Percentiles rank a stretch among this genome's conserved stretches.
These are phyloP conservation scores for Komagataella phaffii DNA, from an alignment of 805 yeast genomes.

Conservation along the genomic window DNA sequence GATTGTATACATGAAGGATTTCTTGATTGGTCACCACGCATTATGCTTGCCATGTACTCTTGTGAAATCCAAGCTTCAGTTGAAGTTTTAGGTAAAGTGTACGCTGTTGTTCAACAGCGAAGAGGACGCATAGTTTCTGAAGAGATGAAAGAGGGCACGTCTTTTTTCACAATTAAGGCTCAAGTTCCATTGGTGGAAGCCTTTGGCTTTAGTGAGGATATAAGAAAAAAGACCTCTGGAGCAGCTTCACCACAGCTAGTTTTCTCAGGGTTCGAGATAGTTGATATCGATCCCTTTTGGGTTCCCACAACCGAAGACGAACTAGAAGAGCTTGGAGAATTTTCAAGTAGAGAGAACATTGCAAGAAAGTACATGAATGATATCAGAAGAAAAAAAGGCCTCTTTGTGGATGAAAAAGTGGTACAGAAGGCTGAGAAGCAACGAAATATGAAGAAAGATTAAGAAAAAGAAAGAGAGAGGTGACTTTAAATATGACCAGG, in stretches of 20 bases:
- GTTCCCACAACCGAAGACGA: conserved; percentile 97
- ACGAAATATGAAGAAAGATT: conserved; percentile 70
- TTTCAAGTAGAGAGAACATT: conserved; percentile 83
- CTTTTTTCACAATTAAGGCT: conserved; percentile 81
- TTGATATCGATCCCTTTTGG: conserved; percentile 96
- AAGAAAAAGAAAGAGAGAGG: neutral
- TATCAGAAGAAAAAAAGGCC: conserved; percentile 77
- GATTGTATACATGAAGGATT: conserved; percentile 61
- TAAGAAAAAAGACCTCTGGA: conserved; percentile 86
- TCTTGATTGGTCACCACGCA: conserved; percentile 75
- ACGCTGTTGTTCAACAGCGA: conserved; percentile 83
- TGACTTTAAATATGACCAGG: neutral
- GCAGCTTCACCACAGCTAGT: conserved; percentile 95
- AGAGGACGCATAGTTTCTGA: conserved; percentile 79
- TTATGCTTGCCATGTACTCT: conserved; percentile 83
- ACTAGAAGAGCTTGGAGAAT: conserved; percentile 83
- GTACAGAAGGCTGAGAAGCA: conserved; percentile 91
- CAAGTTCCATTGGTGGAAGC: conserved; percentile 89
- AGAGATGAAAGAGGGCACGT: conserved; percentile 97
- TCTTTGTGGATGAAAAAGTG: conserved; percentile 81
- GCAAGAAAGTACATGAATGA: conserved; percentile 79
- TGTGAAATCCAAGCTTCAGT: conserved; percentile 94
- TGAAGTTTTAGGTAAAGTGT: conserved; percentile 90
- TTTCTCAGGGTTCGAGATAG: conserved; percentile 74
- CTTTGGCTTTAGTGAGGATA: conserved; percentile 92